Conservation (phyloP, 208 protist species). For the Acanthamoeba rhysodes region DNA sequence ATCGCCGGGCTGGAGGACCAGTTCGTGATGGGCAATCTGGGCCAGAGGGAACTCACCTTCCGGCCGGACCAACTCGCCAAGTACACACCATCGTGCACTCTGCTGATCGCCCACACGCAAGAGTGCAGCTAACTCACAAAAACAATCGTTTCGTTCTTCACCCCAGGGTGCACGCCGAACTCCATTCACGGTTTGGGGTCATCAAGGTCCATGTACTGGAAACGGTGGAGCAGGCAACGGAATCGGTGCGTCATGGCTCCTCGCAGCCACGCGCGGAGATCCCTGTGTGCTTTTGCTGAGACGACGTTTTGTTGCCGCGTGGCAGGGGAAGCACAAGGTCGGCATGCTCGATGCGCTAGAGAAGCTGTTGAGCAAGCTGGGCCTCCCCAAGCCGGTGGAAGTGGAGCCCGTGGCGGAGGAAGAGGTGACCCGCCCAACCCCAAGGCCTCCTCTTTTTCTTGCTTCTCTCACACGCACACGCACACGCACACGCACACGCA, state of each 20-base stretch:
- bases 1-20: not conserved
- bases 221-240: not conserved
- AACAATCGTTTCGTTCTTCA: not conserved
- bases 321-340: not conserved
- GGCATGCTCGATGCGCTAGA: not conserved
- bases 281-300: not conserved
- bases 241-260: not conserved
- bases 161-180: not conserved
- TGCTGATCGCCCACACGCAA: too few relatives aligned
- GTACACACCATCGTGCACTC: not conserved
- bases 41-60: not conserved
- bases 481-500: too few relatives aligned
- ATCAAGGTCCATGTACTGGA: not conserved
- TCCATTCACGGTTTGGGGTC: not conserved
- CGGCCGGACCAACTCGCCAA: not conserved
- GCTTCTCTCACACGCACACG: not conserved
- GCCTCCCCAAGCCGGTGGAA: not conserved
- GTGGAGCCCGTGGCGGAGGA: not conserved
- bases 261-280: not conserved
- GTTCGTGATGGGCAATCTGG: constrained; percentile 20
- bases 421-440: not conserved
- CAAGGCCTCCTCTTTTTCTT: not conserved
- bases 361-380: constrained; percentile 17
- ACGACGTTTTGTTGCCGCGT: not conserved
- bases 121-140: not conserved